Percentiles rank a stretch among this genome's conserved stretches.
Evolutionary conservation across 768 basidiomycete species (phyloP).

Genomic region (Mycena indigotica): DNA sequence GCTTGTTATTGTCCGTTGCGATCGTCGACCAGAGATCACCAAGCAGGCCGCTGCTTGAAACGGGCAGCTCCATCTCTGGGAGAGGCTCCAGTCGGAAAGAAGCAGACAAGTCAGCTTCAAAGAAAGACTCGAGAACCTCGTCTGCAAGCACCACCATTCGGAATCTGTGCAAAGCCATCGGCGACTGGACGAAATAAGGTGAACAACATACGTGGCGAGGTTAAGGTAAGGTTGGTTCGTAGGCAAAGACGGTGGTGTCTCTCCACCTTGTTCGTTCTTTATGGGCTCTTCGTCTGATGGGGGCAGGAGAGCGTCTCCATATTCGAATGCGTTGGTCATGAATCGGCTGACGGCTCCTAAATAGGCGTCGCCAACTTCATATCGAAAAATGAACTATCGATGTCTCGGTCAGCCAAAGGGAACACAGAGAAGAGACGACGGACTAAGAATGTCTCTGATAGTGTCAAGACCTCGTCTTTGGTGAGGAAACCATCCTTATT

Average conservation of each 20-base stretch:
- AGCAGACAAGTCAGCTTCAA: conserved; percentile 85
- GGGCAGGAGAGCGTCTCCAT: conserved; percentile 89
- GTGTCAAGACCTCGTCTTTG: conserved; percentile 93
- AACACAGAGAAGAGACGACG: conserved; percentile 6
- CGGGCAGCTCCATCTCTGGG: conserved; percentile 66
- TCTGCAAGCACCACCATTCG: conserved; percentile 98
- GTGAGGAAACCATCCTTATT: conserved; percentile 94
- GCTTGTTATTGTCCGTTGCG: conserved; percentile 89
- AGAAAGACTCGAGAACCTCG: conserved; percentile 95
- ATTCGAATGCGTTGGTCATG: conserved; percentile 98
- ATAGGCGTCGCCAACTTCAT: conserved; percentile 94
- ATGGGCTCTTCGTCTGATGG: conserved; percentile 39
- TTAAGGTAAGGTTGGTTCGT: conserved; percentile 92
- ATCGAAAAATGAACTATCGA: conserved; percentile 92
- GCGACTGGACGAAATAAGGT: conserved; percentile 8
- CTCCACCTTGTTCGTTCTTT: conserved; percentile 38
- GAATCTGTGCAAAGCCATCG: conserved; percentile 58
- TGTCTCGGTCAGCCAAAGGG: conserved; percentile 10
- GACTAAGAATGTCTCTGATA: conserved; percentile 93
- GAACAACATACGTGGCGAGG: conserved; percentile 68
- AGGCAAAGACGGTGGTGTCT: conserved; percentile 52
- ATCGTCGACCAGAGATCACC: conserved; percentile 91
- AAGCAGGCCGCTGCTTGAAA: conserved; percentile 60
- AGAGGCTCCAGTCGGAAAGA: conserved; percentile 83
- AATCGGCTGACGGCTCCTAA: conserved; percentile 95